Evolutionary conservation across 1,284 basidiomycete genomes (phyloP).

Genomic region (Singerocomus inundabilis): DNA sequence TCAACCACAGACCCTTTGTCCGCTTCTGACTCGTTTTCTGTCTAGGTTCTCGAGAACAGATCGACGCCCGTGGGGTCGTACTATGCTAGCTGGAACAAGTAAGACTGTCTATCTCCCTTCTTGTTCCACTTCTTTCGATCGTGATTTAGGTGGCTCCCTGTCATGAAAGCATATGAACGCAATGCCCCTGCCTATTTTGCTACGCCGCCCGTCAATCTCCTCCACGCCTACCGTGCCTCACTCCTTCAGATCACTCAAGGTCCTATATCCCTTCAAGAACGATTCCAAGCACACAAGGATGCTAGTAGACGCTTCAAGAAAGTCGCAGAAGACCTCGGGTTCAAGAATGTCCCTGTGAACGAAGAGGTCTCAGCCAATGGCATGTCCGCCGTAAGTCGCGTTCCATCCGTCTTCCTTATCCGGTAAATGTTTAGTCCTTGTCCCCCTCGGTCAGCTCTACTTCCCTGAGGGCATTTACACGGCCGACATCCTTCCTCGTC

Average conservation of each 20-base stretch:
- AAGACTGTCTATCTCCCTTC: constrained; percentile 12
- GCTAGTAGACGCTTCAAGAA: constrained; percentile 76
- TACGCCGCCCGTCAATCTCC: constrained; percentile 92
- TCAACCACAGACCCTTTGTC: not conserved
- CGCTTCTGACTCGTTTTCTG: not conserved
- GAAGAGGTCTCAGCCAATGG: constrained; percentile 80
- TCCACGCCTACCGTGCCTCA: constrained; percentile 87
- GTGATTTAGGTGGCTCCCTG: constrained; percentile 77
- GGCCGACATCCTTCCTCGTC: constrained; percentile 70
- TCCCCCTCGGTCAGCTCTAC: constrained; percentile 50
- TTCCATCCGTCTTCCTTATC: constrained; percentile 3
- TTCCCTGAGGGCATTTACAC: constrained; percentile 77
- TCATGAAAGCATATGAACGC: constrained; percentile 88
- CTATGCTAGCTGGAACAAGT: constrained; percentile 90
- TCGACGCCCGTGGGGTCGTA: constrained; percentile 74
- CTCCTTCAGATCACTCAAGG: constrained; percentile 69
- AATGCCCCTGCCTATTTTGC: constrained; percentile 85
- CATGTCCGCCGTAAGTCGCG: constrained; percentile 75
- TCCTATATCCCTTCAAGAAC: constrained; percentile 69
- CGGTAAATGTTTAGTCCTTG: not conserved
- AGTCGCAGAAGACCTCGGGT: constrained; percentile 66
- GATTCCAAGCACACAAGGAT: constrained; percentile 77
- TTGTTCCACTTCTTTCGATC: not conserved
- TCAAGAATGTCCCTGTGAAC: constrained; percentile 69
- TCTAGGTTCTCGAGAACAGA: constrained; percentile 66